phyloP scores from a whole-genome alignment of 2,329 filamentous ascomycete genomes.

The Fusarium sp. region DNA sequence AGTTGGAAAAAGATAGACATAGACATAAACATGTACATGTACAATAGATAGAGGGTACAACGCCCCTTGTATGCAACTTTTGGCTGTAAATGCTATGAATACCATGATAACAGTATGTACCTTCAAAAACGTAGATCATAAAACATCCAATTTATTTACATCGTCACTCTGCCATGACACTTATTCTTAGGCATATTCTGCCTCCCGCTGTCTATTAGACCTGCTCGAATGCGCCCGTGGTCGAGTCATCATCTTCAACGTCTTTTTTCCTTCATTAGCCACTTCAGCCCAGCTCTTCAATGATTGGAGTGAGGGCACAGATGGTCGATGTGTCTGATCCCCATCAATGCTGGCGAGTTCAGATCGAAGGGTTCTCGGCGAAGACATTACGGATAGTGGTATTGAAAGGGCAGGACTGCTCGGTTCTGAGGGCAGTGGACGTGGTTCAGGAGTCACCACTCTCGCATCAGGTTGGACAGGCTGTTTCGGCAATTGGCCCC shows the following conservation, averaged over 20 bases:
- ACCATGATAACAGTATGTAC: conserved; percentile 19
- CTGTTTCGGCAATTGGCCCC: conserved; percentile 44
- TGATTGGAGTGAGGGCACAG: conserved; percentile 53
- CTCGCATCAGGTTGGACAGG: conserved; percentile 11
- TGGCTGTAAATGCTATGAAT: conserved; percentile 10
- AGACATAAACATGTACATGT: not conserved
- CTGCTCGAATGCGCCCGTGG: conserved; percentile 40
- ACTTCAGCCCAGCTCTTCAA: conserved; percentile 60
- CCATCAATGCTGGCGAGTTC: conserved; percentile 39
- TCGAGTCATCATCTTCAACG: conserved; percentile 21
- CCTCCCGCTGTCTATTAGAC: conserved; percentile 30
- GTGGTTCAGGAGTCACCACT: conserved; percentile 34
- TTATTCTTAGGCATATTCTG: conserved; percentile 10
- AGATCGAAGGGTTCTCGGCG: conserved; percentile 47
- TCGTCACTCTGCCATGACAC: not conserved
- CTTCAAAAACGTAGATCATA: not conserved
- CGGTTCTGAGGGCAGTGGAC: conserved; percentile 27
- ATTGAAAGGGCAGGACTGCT: conserved; percentile 46
- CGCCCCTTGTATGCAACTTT: conserved; percentile 24
- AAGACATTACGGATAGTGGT: conserved; percentile 52
- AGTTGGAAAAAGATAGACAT: conserved; percentile 14
- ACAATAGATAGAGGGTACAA: not conserved
- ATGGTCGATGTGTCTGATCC: conserved; percentile 34
- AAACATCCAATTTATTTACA: not conserved
- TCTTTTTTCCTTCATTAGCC: conserved; percentile 47